These are phyloP conservation scores for Amniculicola lignicola DNA, from an alignment of 495 filamentous ascomycete genomes.

Conservation along the genomic window DNA sequence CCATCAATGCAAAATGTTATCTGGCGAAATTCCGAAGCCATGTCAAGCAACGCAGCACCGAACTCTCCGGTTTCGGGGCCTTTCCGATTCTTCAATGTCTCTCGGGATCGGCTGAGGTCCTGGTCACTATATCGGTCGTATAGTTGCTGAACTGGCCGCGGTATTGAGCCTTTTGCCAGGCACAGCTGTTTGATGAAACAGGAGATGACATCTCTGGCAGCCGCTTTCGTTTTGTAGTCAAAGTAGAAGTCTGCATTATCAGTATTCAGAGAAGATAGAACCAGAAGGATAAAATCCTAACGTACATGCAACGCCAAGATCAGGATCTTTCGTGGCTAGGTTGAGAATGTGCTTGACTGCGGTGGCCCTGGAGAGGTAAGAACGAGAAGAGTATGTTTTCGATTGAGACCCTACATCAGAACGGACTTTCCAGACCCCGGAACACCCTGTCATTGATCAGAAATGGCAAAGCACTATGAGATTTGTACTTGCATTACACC, in stretches of 20 bases:
- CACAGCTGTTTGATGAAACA: slow-evolving; percentile 2
- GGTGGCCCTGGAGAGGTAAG: neutral
- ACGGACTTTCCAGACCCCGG: slow-evolving; percentile 3
- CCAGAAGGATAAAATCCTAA: too few relatives aligned
- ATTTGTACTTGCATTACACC: neutral
- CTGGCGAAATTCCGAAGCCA: neutral
- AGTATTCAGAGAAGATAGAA: too few relatives aligned
- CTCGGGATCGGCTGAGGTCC: neutral
- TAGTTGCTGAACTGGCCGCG: neutral
- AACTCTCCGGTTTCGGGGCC: slow-evolving; percentile 1
- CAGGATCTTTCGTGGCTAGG: neutral
- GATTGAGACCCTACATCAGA: neutral
- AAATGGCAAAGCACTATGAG: neutral
- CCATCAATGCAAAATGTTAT: neutral
- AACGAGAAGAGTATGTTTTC: neutral
- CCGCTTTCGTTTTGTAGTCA: slow-evolving; percentile 4
- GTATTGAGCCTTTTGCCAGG: neutral
- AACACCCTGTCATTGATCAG: neutral
- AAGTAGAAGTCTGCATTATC: slow-evolving; percentile 9
- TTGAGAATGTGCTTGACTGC: neutral
- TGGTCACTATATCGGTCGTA: neutral
- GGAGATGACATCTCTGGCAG: slow-evolving; percentile 1
- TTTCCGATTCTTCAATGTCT: neutral
- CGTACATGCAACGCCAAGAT: neutral
- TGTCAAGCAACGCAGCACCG: neutral